These are phyloP conservation scores for Ascochyta rabiei DNA, from an alignment of 2,329 filamentous ascomycete genomes.

Conservation along the genomic window DNA sequence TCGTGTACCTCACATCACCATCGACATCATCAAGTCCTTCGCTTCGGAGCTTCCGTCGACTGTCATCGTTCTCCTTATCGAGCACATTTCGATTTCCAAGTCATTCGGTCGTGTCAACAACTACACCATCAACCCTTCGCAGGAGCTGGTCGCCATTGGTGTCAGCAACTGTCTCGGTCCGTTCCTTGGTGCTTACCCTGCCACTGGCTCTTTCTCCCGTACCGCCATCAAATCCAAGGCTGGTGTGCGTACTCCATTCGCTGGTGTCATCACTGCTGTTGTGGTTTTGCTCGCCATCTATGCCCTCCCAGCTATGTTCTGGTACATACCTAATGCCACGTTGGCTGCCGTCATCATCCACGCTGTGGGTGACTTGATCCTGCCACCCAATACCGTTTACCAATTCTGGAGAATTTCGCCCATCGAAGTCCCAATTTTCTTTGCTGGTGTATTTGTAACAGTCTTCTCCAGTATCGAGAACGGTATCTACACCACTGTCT, in stretches of 20 bases:
- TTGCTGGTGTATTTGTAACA: conserved; percentile 88
- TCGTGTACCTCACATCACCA: conserved; percentile 71
- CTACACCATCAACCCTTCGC: conserved; percentile 92
- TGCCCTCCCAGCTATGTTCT: conserved; percentile 85
- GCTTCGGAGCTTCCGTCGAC: conserved; percentile 77
- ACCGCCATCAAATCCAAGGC: conserved; percentile 98
- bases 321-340: conserved; percentile 83
- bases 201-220: conserved; percentile 93
- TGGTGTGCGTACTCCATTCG: conserved; percentile 88
- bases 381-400: conserved; percentile 87
- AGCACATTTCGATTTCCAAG: conserved; percentile 96
- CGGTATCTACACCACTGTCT: conserved; percentile 88
- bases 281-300: conserved; percentile 92
- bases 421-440: conserved; percentile 89
- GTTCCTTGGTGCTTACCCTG: conserved; percentile 88
- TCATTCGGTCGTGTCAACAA: conserved; percentile 96
- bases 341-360: conserved; percentile 93
- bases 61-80: conserved; percentile 93
- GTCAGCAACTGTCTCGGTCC: conserved; percentile 86
- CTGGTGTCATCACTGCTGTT: conserved; percentile 83
- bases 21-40: conserved; percentile 70
- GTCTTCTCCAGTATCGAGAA: conserved; percentile 88
- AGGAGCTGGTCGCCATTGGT: conserved; percentile 94
- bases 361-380: conserved; percentile 90
- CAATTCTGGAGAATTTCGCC: conserved; percentile 96